phyloP scores from a whole-genome alignment of 2,329 filamentous ascomycete genomes.

The Chrysoporthe austroafricana region DNA sequence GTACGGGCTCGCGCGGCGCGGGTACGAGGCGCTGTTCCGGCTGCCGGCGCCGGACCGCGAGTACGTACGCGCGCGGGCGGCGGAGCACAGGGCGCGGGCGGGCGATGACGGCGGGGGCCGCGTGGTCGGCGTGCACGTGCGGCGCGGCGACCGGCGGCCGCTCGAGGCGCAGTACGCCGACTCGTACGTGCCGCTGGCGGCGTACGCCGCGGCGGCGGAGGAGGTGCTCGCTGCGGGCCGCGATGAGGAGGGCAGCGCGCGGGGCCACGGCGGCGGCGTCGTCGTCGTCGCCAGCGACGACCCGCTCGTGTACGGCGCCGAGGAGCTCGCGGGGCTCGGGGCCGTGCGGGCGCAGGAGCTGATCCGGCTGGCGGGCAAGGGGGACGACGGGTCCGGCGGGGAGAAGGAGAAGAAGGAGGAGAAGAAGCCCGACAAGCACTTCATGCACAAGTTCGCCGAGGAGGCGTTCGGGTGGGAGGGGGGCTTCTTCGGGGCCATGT shows the following conservation, averaged over 20 bases:
- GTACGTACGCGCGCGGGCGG: slow-evolving; percentile 65
- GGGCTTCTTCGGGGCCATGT: slow-evolving; percentile 81
- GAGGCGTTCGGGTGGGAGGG: slow-evolving; percentile 86
- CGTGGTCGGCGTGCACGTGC: slow-evolving; percentile 75
- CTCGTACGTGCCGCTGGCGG: slow-evolving; percentile 75
- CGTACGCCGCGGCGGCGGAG: slow-evolving; percentile 65
- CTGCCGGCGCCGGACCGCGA: slow-evolving; percentile 66
- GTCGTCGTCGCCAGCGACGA: slow-evolving; percentile 79
- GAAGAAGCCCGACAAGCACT: slow-evolving; percentile 47
- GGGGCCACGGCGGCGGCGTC: slow-evolving; percentile 49
- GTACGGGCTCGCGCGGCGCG: slow-evolving; percentile 68
- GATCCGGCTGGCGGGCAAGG: slow-evolving; percentile 74
- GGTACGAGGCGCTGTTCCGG: slow-evolving; percentile 76
- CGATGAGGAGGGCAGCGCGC: too few species aligned
- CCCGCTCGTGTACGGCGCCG: slow-evolving; percentile 70
- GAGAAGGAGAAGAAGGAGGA: slow-evolving; percentile 47
- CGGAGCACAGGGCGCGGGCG: slow-evolving; percentile 56
- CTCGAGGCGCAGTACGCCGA: slow-evolving; percentile 75
- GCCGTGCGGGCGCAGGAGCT: slow-evolving; percentile 69
- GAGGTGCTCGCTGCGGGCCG: slow-evolving; percentile 55
- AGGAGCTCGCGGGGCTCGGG: slow-evolving; percentile 59
- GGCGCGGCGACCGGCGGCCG: slow-evolving; percentile 79
- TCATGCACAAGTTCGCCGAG: slow-evolving; percentile 70
- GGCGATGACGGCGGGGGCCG: slow-evolving; percentile 53
- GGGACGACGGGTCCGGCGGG: slow-evolving; percentile 43